Evolutionary conservation across 2,329 filamentous ascomycete genomes (phyloP).

Genomic region (Phyllosticta citriasiana): DNA sequence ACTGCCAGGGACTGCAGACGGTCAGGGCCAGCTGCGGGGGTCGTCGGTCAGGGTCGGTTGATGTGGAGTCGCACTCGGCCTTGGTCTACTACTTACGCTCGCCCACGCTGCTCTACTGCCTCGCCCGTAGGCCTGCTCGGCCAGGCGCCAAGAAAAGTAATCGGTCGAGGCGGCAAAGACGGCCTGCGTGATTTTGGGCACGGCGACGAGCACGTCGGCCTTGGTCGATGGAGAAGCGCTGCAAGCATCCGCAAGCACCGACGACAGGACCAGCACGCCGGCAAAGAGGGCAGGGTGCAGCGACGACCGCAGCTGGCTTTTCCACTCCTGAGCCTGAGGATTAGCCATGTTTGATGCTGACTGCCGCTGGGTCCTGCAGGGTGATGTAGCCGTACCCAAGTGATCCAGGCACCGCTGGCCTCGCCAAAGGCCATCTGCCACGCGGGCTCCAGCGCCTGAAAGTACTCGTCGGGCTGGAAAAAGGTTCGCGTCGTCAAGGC

Average conservation of each 20-base stretch:
- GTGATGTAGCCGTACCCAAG: constrained; percentile 58
- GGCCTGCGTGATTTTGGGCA: constrained; percentile 69
- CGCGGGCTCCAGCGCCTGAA: constrained; percentile 88
- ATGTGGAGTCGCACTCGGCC: neutral
- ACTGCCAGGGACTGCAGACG: constrained; percentile 80
- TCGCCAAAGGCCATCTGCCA: constrained; percentile 79
- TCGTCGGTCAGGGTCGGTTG: neutral
- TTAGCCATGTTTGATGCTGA: constrained; percentile 2
- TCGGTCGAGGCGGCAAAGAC: constrained; percentile 69
- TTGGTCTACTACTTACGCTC: constrained; percentile 50
- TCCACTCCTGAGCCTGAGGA: constrained; percentile 66
- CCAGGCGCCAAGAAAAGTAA: constrained; percentile 80
- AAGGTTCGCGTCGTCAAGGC: constrained; percentile 73
- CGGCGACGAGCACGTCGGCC: constrained; percentile 57
- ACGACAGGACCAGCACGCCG: constrained; percentile 55
- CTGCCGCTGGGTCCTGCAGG: neutral
- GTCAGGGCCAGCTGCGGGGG: constrained; percentile 54
- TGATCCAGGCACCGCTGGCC: constrained; percentile 76
- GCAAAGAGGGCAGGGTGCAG: constrained; percentile 86
- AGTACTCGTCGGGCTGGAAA: constrained; percentile 98
- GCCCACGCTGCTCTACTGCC: constrained; percentile 55
- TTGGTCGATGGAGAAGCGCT: constrained; percentile 45
- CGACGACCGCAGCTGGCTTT: constrained; percentile 74
- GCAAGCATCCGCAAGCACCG: constrained; percentile 47
- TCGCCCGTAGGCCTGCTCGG: constrained; percentile 60